Conservation (phyloP, 2,329 filamentous ascomycete genomes). For the Hypoxylon sp. region DNA sequence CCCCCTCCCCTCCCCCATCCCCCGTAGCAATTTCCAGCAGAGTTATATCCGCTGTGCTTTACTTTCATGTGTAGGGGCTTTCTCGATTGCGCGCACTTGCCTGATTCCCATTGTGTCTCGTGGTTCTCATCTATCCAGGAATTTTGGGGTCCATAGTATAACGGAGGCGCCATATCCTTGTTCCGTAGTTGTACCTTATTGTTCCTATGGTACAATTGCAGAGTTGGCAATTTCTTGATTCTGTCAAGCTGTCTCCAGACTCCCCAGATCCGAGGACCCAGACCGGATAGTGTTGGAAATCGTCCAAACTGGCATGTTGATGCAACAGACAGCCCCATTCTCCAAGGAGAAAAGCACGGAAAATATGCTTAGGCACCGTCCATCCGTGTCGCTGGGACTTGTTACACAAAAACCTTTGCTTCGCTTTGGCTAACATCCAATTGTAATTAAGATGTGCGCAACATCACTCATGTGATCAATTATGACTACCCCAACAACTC, state of each 20-base stretch:
- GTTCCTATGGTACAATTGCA: slow-evolving; percentile 79
- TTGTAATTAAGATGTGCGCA: slow-evolving; percentile 91
- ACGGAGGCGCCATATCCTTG: slow-evolving; percentile 79
- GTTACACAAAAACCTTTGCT: slow-evolving; percentile 68
- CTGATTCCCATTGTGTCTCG: slow-evolving; percentile 84
- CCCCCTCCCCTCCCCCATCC: slow-evolving; percentile 63
- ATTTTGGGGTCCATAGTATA: slow-evolving; percentile 88
- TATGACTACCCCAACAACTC: slow-evolving; percentile 99
- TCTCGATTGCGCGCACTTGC: slow-evolving; percentile 92
- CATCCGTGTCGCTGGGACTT: slow-evolving; percentile 73
- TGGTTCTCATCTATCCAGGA: slow-evolving; percentile 83
- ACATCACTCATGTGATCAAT: slow-evolving; percentile 99
- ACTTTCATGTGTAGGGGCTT: slow-evolving; percentile 92
- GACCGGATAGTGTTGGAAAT: slow-evolving; percentile 64
- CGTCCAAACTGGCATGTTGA: slow-evolving; percentile 69
- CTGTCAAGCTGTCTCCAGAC: slow-evolving; percentile 78
- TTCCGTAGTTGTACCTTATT: slow-evolving; percentile 80
- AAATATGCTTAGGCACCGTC: slow-evolving; percentile 65
- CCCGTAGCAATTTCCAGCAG: slow-evolving; percentile 71
- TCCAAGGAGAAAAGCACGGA: slow-evolving; percentile 68
- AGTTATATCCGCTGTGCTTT: slow-evolving; percentile 79
- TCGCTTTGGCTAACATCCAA: slow-evolving; percentile 83
- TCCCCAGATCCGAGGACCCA: slow-evolving; percentile 70
- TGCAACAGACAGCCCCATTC: slow-evolving; percentile 74
- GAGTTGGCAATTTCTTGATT: slow-evolving; percentile 83